A percentile compares a stretch with the other conserved stretches of the same genome.
phyloP scores from a whole-genome alignment of 805 yeast genomes.

The Nakazawaea peltata region DNA sequence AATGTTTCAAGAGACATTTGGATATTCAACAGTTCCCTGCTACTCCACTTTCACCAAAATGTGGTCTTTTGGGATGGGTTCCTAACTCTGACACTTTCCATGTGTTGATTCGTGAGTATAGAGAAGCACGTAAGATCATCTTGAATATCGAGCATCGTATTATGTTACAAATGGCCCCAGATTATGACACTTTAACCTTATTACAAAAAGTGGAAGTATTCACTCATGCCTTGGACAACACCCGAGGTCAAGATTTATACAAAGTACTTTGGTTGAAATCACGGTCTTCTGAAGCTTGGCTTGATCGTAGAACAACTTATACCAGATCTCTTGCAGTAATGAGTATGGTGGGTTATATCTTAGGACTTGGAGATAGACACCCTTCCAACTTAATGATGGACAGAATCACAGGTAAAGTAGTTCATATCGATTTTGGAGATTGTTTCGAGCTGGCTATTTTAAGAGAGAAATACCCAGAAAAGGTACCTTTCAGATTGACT shows the following conservation, averaged over 20 bases:
- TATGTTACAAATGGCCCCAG: constrained; percentile 97
- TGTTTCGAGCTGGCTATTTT: constrained; percentile 97
- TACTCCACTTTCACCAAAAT: constrained; percentile 91
- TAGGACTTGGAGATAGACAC: constrained; percentile 96
- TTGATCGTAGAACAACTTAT: constrained; percentile 93
- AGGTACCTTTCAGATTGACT: constrained; percentile 94
- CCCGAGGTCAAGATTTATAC: constrained; percentile 93
- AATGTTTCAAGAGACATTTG: constrained; percentile 91
- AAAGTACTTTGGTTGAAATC: constrained; percentile 95
- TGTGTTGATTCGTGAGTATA: constrained; percentile 80
- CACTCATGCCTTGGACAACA: constrained; percentile 90
- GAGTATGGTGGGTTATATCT: constrained; percentile 98
- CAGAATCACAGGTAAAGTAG: constrained; percentile 87
- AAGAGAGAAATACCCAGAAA: constrained; percentile 95
- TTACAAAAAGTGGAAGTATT: constrained; percentile 94
- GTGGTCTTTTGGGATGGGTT: constrained; percentile 97
- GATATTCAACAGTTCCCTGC: constrained; percentile 91
- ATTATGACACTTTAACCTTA: constrained; percentile 81
- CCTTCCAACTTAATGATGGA: constrained; percentile 96
- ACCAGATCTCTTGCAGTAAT: constrained; percentile 94
- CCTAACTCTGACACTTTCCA: constrained; percentile 97
- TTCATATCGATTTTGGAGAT: constrained; percentile 98
- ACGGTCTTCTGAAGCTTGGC: constrained; percentile 94
- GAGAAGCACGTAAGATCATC: constrained; percentile 85
- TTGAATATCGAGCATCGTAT: constrained; percentile 91